These are phyloP conservation scores for Amanita jacksonii DNA, from an alignment of 768 basidiomycete genomes.

Conservation along the genomic window DNA sequence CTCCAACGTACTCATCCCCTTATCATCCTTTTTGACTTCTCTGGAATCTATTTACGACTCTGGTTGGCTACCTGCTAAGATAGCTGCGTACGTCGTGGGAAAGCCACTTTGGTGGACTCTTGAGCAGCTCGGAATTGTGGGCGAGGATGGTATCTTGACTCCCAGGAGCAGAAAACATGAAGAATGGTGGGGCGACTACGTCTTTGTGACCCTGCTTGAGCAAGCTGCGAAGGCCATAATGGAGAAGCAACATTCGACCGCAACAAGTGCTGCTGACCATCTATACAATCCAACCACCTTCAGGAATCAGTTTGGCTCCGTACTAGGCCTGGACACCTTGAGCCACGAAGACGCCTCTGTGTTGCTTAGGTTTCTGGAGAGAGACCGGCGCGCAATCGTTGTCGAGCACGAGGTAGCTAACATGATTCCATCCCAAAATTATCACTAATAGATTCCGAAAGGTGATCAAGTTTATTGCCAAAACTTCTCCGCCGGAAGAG, in stretches of 20 bases:
- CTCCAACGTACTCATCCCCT: slow-evolving; percentile 34
- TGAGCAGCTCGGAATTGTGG: slow-evolving; percentile 65
- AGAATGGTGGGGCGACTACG: slow-evolving; percentile 62
- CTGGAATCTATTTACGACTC: slow-evolving; percentile 57
- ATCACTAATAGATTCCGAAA: slow-evolving; percentile 18
- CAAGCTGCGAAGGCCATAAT: slow-evolving; percentile 51
- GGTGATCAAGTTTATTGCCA: slow-evolving; percentile 75
- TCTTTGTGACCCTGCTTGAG: slow-evolving; percentile 56
- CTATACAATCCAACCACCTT: slow-evolving; percentile 59
- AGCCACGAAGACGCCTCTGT: slow-evolving; percentile 65
- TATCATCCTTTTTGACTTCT: slow-evolving; percentile 45
- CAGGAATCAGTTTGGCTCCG: slow-evolving; percentile 43
- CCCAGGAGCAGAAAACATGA: slow-evolving; percentile 26
- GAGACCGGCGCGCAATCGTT: slow-evolving; percentile 60
- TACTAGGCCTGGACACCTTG: slow-evolving; percentile 17
- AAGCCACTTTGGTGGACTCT: slow-evolving; percentile 85
- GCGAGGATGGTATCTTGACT: slow-evolving; percentile 41
- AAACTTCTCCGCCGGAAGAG: slow-evolving; percentile 23
- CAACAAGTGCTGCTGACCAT: slow-evolving; percentile 43
- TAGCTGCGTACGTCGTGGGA: slow-evolving; percentile 63
- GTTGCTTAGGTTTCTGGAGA: slow-evolving; percentile 66
- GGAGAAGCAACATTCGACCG: slow-evolving; percentile 30
- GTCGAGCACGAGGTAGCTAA: slow-evolving; percentile 55
- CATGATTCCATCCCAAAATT: background rate
- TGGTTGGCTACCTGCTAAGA: slow-evolving; percentile 59